Percentiles rank a stretch among this genome's conserved stretches.
Conservation (phyloP, 495 filamentous ascomycete species). For the Aspergillus haitiensis region DNA sequence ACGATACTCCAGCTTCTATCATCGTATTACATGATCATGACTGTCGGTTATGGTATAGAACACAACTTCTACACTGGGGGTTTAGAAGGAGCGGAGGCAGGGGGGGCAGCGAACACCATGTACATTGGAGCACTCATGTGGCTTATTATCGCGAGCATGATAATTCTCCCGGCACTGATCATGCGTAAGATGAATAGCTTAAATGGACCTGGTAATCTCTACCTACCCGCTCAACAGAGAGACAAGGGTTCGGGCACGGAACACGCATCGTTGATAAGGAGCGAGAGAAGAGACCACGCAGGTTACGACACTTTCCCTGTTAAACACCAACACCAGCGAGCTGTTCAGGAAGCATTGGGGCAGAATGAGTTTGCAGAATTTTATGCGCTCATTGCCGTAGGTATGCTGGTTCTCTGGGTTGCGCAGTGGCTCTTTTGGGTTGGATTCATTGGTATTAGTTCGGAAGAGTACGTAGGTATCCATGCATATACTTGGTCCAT, state of each 20-base stretch:
- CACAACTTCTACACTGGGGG: conserved; percentile 23
- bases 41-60: conserved; percentile 21
- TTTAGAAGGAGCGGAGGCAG: conserved; percentile 18
- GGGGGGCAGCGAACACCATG: conserved; percentile 6
- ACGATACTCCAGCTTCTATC: conserved; percentile 20
- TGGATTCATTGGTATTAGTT: conserved; percentile 18
- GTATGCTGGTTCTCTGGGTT: conserved; percentile 15
- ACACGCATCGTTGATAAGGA: conserved; percentile 1
- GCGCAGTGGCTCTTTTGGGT: conserved; percentile 20
- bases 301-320: conserved; percentile 13
- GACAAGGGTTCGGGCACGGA: conserved; percentile 1
- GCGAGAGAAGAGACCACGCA: not conserved
- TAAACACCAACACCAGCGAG: not conserved
- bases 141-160: too few relatives aligned
- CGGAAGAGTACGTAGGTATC: conserved; percentile 17
- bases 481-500: conserved; percentile 5
- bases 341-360: conserved; percentile 3
- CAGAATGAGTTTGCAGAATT: too few relatives aligned
- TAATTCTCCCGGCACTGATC: too few relatives aligned
- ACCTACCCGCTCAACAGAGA: not conserved
- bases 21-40: conserved; percentile 20
- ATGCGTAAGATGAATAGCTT: conserved; percentile 4
- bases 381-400: conserved; percentile 1
- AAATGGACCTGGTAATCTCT: not conserved
- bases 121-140: conserved; percentile 19